A percentile compares a stretch with the other conserved stretches of the same genome.
These are phyloP conservation scores for Eleusine indica DNA, from an alignment of 176 grass and related monocot genomes.

Conservation along the genomic window DNA sequence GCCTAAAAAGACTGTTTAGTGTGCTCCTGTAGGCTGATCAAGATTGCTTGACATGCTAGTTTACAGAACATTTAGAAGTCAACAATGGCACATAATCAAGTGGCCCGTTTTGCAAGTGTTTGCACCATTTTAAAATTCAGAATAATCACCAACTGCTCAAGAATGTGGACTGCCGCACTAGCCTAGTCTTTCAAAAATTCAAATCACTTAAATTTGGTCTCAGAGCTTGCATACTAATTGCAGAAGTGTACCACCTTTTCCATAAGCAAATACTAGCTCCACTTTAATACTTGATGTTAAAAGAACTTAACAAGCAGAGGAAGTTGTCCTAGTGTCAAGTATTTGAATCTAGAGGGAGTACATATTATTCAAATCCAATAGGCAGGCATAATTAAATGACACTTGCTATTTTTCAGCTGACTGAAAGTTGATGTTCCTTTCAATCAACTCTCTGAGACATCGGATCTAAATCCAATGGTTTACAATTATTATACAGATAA, in stretches of 20 bases:
- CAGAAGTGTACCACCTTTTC: background rate
- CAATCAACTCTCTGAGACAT: too few relatives aligned
- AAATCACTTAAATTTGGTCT: background rate
- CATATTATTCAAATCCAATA: background rate
- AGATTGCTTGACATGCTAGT: background rate
- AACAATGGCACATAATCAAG: slow-evolving; percentile 9
- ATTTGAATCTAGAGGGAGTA: background rate
- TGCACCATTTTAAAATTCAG: background rate
- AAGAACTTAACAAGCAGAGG: background rate
- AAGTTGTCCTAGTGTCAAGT: background rate
- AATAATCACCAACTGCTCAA: background rate
- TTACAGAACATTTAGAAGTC: background rate
- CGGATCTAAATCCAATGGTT: too few relatives aligned
- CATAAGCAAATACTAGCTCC: background rate
- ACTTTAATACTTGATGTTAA: background rate
- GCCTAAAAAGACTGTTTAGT: background rate
- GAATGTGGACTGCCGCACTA: background rate
- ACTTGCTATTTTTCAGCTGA: too few relatives aligned
- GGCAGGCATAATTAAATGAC: background rate
- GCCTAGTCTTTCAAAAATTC: background rate
- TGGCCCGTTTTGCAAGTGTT: background rate
- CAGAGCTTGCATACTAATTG: background rate
- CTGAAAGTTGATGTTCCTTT: too few relatives aligned
- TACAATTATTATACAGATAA: too few relatives aligned
- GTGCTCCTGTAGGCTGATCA: background rate